phyloP scores from a whole-genome alignment of 2,329 filamentous ascomycete genomes.

The Cordyceps cicadae region DNA sequence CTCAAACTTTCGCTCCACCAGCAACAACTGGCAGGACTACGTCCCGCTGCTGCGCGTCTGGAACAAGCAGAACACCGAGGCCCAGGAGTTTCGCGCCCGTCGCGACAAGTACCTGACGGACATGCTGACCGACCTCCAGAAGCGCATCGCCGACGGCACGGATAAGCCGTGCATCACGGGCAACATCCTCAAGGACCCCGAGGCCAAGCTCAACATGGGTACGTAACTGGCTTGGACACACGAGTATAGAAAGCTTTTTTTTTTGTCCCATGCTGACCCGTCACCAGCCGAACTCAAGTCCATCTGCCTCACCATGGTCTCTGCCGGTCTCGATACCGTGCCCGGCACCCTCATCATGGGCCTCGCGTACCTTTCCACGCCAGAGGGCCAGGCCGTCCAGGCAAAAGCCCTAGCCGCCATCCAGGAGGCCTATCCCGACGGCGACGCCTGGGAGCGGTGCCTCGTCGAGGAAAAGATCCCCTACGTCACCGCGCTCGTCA shows the following conservation, averaged over 20 bases:
- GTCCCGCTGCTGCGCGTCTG: conserved; percentile 64
- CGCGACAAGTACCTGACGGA: conserved; percentile 61
- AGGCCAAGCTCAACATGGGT: conserved; percentile 33
- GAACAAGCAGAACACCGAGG: conserved; percentile 52
- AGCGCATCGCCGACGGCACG: conserved; percentile 30
- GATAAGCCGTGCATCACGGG: conserved; percentile 35
- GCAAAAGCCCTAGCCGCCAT: conserved; percentile 62
- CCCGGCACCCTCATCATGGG: conserved; percentile 74
- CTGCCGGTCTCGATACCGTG: conserved; percentile 73
- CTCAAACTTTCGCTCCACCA: conserved; percentile 67
- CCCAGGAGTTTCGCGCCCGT: conserved; percentile 56
- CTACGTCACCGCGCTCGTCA: conserved; percentile 70
- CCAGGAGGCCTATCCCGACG: conserved; percentile 59
- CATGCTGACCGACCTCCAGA: conserved; percentile 50
- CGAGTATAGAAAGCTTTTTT: too few species aligned
- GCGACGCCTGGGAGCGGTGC: conserved; percentile 69
- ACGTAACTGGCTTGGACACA: neutral
- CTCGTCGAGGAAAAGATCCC: conserved; percentile 66
- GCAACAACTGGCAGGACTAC: conserved; percentile 80
- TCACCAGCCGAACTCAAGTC: conserved; percentile 64
- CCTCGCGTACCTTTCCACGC: conserved; percentile 64
- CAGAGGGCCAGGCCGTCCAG: conserved; percentile 62
- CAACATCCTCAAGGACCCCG: conserved; percentile 47
- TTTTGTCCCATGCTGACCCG: neutral
- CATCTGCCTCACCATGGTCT: conserved; percentile 76